Evolutionary conservation across 2,329 filamentous ascomycete species (phyloP).

Genomic region (Pseudogymnoascus destructans): DNA sequence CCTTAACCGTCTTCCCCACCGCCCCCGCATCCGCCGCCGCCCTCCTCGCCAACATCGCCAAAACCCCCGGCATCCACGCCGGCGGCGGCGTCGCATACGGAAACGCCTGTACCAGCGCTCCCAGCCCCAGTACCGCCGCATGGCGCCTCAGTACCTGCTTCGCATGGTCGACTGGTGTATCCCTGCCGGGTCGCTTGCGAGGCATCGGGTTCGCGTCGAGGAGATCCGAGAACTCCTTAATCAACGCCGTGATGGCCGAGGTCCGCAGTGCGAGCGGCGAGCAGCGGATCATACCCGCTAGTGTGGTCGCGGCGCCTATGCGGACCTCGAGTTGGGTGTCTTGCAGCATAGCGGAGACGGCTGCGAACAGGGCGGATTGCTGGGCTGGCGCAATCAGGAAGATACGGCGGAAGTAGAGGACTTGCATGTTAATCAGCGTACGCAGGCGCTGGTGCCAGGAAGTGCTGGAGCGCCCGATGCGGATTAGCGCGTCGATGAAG

Average conservation of each 20-base stretch:
- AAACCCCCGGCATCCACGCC: conserved; percentile 81
- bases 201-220: conserved; percentile 80
- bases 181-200: conserved; percentile 54
- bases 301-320: conserved; percentile 77
- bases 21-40: conserved; percentile 82
- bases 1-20: conserved; percentile 92
- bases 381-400: conserved; percentile 70
- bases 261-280: conserved; percentile 71
- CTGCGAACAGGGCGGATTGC: conserved; percentile 71
- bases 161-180: conserved; percentile 57
- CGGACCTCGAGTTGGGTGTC: conserved; percentile 90
- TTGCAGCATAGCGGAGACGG: conserved; percentile 89
- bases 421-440: conserved; percentile 95
- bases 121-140: conserved; percentile 81
- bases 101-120: conserved; percentile 86
- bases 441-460: conserved; percentile 95
- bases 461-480: conserved; percentile 68
- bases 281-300: conserved; percentile 96
- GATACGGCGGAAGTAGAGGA: conserved; percentile 91
- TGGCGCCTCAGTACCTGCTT: conserved; percentile 72
- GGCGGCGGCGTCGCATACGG: conserved; percentile 91
- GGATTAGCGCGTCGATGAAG: conserved; percentile 76
- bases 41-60: conserved; percentile 71
- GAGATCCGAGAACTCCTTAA: conserved; percentile 63
- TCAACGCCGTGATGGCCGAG: conserved; percentile 61